These are phyloP conservation scores for Cercospora sojina DNA, from an alignment of 2,329 filamentous ascomycete genomes.

Conservation along the genomic window DNA sequence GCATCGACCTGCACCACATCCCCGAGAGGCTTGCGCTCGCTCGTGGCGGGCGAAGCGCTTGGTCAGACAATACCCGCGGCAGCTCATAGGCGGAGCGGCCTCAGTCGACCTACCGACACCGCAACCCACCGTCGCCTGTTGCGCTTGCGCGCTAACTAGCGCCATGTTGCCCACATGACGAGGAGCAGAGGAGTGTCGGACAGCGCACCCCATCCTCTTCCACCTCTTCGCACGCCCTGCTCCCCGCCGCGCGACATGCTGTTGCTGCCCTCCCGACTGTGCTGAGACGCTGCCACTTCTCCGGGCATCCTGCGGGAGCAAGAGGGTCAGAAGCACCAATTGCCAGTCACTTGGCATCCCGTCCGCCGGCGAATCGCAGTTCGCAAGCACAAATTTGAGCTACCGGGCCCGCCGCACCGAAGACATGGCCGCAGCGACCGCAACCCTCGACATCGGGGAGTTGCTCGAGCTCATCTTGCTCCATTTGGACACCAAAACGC, in stretches of 20 bases:
- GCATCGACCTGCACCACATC: too few species aligned
- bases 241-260: background rate
- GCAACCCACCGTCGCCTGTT: slow-evolving; percentile 9
- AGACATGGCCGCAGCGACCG: slow-evolving; percentile 15
- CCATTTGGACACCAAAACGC: slow-evolving; percentile 23
- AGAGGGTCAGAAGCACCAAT: background rate
- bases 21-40: too few species aligned
- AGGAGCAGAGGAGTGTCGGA: background rate
- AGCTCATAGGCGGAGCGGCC: slow-evolving; percentile 13
- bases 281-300: background rate
- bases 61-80: slow-evolving; percentile 8
- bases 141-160: background rate
- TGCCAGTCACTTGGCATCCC: background rate
- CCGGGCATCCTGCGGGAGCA: background rate
- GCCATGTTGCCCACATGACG: slow-evolving; percentile 1
- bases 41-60: too few species aligned
- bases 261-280: background rate
- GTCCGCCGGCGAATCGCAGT: background rate
- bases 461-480: slow-evolving; percentile 24
- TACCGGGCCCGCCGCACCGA: background rate
- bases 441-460: slow-evolving; percentile 20
- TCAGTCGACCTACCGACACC: background rate
- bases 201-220: background rate
- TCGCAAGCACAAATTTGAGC: background rate
- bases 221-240: background rate